phyloP scores from a whole-genome alignment of 2,329 filamentous ascomycete genomes.

The Chrysoporthe cubensis region DNA sequence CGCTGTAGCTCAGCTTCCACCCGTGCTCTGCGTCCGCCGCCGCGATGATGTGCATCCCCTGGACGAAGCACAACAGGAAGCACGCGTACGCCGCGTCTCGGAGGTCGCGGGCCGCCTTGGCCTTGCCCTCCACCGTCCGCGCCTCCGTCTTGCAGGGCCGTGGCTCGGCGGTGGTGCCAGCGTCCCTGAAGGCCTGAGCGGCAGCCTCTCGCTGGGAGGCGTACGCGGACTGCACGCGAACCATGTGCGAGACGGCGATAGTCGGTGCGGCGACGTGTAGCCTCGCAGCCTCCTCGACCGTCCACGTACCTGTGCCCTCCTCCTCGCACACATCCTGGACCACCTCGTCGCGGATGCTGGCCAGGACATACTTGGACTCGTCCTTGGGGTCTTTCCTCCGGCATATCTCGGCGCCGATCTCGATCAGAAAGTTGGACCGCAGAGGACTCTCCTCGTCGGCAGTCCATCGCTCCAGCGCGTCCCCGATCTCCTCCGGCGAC shows the following conservation, averaged over 20 bases:
- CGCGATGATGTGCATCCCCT: constrained; percentile 68
- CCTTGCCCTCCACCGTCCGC: constrained; percentile 42
- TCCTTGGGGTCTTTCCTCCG: constrained; percentile 47
- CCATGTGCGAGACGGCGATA: constrained; percentile 63
- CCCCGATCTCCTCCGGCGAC: constrained; percentile 61
- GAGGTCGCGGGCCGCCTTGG: constrained; percentile 56
- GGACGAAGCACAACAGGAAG: constrained; percentile 65
- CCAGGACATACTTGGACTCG: constrained; percentile 54
- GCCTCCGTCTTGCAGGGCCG: constrained; percentile 24
- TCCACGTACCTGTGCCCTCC: constrained; percentile 71
- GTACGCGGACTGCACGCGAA: constrained; percentile 67
- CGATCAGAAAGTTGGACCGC: constrained; percentile 62
- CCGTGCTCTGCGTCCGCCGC: constrained; percentile 59
- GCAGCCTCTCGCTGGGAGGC: constrained; percentile 57
- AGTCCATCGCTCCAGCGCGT: constrained; percentile 65
- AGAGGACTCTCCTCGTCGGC: constrained; percentile 53
- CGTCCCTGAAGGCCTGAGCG: constrained; percentile 55
- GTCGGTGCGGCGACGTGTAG: constrained; percentile 68
- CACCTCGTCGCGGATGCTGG: constrained; percentile 69
- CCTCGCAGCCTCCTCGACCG: constrained; percentile 62
- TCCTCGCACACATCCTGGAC: constrained; percentile 70
- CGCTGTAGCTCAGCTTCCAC: constrained; percentile 60
- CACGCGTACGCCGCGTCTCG: constrained; percentile 64
- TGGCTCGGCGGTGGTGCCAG: constrained; percentile 39
- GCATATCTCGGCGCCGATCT: constrained; percentile 66